Base-by-base conservation (phyloP, 2,329 filamentous ascomycete genomes). In the Pseudopyrenochaeta lycopersici region DNA sequence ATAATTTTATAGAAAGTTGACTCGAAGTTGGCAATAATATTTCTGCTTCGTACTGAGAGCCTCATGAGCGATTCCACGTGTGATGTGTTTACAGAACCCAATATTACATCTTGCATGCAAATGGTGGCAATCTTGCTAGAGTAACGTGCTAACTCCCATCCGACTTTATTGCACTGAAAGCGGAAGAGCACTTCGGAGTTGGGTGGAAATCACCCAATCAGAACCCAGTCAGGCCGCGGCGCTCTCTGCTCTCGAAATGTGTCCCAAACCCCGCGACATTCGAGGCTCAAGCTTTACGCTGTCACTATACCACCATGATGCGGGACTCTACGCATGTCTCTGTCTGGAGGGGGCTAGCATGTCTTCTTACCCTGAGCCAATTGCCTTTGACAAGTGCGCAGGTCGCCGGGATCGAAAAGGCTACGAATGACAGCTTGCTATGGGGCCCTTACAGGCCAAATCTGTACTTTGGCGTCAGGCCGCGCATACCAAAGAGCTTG, bases 381-480 rank as follows among this genome's bases (percentile, higher is more conserved):
- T 66, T 64, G 52, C 58, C 69, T 18, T 40, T 66, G 33, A 55
- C 44, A 5, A 54, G 54, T 35, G 71, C 73, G 56, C 72, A 74
- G 62, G 68, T 70, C 54, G 68, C 70, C 17, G 72, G 74, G 23
- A 72, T 76, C 11, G 70, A 75, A 39, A 78, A 77, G 67, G 80
- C 81, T 20, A 84, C 81, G 64, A 97, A 98, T 76, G 85, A 96
- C 70, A 94, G 90, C 70, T 82, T 99, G 66, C 83, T 98, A 80
- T 99, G 95, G 95, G 95, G 95, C 0, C 92, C 95, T 1, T 99
- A 98, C 79, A 87, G 91, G 64, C 90, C 94, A 0, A 97, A 97
- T 70, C 78, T 98, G 39, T 98, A 97, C 77, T 98, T 98, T 80
- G 94, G 94, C 1, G 85, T 97, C 31, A 85, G 91, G 17, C 91